Conservation (phyloP, 2,329 filamentous ascomycete species). For the Biscogniauxia mediterranea region DNA sequence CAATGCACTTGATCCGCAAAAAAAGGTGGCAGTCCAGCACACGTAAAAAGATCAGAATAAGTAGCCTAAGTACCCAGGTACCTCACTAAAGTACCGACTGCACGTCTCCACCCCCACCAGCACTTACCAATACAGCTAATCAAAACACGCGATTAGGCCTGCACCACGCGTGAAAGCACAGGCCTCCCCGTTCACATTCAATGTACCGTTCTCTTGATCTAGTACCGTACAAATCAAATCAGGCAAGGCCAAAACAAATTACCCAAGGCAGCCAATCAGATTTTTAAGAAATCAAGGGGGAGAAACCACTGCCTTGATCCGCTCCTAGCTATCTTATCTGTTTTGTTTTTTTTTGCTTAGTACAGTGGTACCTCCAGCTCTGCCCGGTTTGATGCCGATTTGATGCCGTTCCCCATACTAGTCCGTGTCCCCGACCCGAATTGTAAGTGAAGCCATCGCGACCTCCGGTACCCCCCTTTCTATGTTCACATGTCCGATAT, state of each 20-base stretch:
- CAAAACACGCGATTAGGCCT: background rate
- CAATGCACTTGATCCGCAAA: no score
- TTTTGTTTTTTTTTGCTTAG: no score
- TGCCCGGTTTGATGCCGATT: no score
- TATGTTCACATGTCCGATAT: background rate
- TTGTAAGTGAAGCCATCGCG: constrained; percentile 13
- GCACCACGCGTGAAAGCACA: background rate
- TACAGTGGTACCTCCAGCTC: no score
- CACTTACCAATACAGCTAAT: constrained; percentile 4
- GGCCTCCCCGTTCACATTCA: constrained; percentile 5
- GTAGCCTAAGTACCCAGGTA: constrained; percentile 11
- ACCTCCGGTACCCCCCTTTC: constrained; percentile 2
- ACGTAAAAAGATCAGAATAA: constrained; percentile 5
- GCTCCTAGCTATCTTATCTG: no score
- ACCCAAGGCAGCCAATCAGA: constrained; percentile 14
- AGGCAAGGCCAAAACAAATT: constrained; percentile 2
- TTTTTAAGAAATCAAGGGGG: background rate
- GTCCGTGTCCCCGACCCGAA: no score
- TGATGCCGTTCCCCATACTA: no score
- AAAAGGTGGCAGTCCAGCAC: constrained; percentile 1
- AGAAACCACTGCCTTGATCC: background rate
- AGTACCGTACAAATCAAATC: background rate
- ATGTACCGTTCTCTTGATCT: constrained; percentile 7
- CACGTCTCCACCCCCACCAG: constrained; percentile 10
- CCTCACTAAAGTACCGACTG: constrained; percentile 1